Percentiles rank a stretch among this genome's conserved stretches.
phyloP scores from a whole-genome alignment of 768 basidiomycete species.

The Pleurotus tuber-regium region DNA sequence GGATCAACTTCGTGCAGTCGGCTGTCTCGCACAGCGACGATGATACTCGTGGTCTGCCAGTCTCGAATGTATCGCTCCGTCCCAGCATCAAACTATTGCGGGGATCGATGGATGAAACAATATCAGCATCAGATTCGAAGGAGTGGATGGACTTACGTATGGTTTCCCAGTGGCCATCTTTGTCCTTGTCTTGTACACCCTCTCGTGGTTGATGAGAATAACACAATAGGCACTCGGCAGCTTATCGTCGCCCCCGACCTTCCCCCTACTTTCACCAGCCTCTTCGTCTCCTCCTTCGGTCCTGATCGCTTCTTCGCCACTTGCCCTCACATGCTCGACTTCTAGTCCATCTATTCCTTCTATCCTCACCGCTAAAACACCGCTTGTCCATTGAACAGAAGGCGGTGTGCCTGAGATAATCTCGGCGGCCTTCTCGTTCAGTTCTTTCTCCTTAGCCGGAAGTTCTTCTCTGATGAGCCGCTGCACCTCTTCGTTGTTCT shows the following conservation, averaged over 20 bases:
- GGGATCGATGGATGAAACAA: conserved; percentile 2
- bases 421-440: conserved; percentile 34
- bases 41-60: conserved; percentile 56
- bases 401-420: conserved; percentile 48
- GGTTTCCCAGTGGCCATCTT: conserved; percentile 45
- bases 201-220: conserved; percentile 40
- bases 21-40: conserved; percentile 64
- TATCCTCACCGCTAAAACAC: conserved; percentile 62
- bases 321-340: conserved; percentile 49
- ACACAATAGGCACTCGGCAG: conserved; percentile 66
- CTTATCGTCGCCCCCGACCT: conserved; percentile 54
- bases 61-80: conserved; percentile 71
- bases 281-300: conserved; percentile 54
- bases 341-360: conserved; percentile 67
- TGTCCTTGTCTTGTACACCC: conserved; percentile 43
- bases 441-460: conserved; percentile 27
- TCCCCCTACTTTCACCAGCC: conserved; percentile 50
- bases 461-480: conserved; percentile 18
- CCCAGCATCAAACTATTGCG: conserved; percentile 51
- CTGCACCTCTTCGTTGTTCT: conserved; percentile 30
- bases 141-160: conserved; percentile 30
- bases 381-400: conserved; percentile 59
- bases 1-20: conserved; percentile 60
- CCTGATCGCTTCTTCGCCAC: conserved; percentile 39
- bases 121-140: too few species aligned